Evolutionary conservation across 2,329 filamentous ascomycete species (phyloP).

Genomic region (Beauveria pseudobassiana): DNA sequence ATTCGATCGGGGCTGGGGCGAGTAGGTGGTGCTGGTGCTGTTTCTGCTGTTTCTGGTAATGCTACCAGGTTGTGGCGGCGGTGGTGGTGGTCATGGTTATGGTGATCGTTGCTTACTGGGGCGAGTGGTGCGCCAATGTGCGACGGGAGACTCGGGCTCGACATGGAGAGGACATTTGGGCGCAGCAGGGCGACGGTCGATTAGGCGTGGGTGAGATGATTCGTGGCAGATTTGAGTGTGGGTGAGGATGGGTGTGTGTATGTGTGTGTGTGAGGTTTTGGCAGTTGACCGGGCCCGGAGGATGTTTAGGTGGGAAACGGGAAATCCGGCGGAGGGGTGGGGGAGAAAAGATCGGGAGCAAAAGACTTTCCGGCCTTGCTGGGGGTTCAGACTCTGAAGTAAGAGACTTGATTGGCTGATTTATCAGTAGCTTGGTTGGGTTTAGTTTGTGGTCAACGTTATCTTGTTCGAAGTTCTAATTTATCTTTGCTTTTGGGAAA

Average conservation of each 20-base stretch:
- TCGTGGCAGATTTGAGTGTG: conserved; percentile 1
- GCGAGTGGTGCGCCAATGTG: conserved; percentile 49
- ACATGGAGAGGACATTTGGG: conserved; percentile 54
- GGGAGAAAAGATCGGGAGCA: not conserved
- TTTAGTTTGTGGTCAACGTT: not conserved
- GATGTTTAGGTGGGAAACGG: conserved; percentile 7
- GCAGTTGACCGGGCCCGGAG: not conserved
- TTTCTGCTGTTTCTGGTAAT: not conserved
- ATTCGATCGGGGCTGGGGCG: conserved; percentile 1
- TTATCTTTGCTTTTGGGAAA: not conserved
- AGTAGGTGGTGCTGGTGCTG: not conserved
- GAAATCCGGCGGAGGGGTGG: conserved; percentile 5
- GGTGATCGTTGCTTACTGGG: conserved; percentile 31
- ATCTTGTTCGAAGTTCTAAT: not conserved
- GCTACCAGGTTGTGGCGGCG: conserved; percentile 9
- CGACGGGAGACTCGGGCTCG: conserved; percentile 40
- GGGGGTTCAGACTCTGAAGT: not conserved
- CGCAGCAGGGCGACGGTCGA: conserved; percentile 16
- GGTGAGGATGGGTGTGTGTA: not conserved
- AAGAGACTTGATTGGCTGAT: not conserved
- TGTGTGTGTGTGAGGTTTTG: not conserved
- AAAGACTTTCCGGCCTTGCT: not conserved
- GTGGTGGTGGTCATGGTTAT: conserved; percentile 1
- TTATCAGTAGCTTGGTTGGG: not conserved
- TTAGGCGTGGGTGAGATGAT: conserved; percentile 22